Evolutionary conservation across 1,284 basidiomycete genomes (phyloP), one percentile per base, ranked within the genome.

Genomic region (Rhizoctonia solani): DNA sequence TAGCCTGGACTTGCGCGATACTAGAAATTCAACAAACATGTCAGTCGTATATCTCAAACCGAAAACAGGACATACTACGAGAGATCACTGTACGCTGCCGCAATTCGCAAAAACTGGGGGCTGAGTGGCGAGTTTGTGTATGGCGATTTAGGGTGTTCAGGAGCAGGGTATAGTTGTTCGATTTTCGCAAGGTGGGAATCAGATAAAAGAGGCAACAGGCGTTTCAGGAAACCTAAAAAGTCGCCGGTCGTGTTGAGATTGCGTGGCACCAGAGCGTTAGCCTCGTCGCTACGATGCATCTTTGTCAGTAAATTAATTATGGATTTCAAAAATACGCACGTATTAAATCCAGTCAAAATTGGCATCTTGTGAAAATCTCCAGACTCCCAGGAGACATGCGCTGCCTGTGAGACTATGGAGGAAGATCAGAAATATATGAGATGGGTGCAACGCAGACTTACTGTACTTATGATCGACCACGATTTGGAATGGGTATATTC

Each of bases 1-100:
- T 61, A 13, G 56, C 56, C 27, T 61, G 56, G n/a, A 61, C 56
- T 21, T 61, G 56, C 16, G 56, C 25, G 19, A 61, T 61, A n/a
- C 56, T 61, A 50, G n/a, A n/a, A n/a, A n/a, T n/a, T n/a, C n/a
- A n/a, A n/a, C n/a, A n/a, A n/a, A n/a, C n/a, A 2, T 16, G 25
- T 2, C 21, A 32, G 16, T 37, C 54, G n/a, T 9, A 11, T 14
- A 30, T 34, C 16, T n/a, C n/a, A n/a, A n/a, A n/a, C n/a, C n/a
- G n/a, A n/a, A n/a, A n/a, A 39, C 16, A 37, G 23, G 21, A 50
- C 56, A 23, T 39, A 50, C 56, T 61, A 61, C 30, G 56, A 41
- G 37, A 61, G 46, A 25, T 61, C 56, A 37, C 46, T 46, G 27
- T 61, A 61, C 25, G 56, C 56, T 2, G 56, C 56, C 1, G 56